Evolutionary conservation across 805 yeast genomes (phyloP), one percentile per base, ranked within the genome.

Genomic region (Yarrowia sp.): DNA sequence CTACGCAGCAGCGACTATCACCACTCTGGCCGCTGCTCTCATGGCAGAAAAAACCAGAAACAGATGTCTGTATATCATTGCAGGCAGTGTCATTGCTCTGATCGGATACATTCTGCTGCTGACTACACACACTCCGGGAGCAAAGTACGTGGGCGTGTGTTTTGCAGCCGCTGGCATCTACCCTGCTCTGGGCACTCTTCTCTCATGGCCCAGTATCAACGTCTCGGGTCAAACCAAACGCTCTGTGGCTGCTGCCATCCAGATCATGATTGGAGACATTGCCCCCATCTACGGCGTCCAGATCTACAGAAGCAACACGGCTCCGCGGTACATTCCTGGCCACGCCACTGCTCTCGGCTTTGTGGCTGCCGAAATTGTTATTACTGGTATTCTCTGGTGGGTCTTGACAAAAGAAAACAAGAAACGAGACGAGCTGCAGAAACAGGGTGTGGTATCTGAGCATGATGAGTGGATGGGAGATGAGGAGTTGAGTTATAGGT

Each of bases 61-160:
- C n/a, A 66, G 72, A 53, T 71, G 75, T 17, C 12, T 69, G 1
- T 70, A 78, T 19, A 76, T 76, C 74, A 72, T 77, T 7, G 72
- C 74, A 5, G 83, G 83, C 1, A 76, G 74, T 68, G 70, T 72
- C 13, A 70, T 83, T 39, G 86, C 85, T 4, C 77, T 86, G 52
- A 58, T 58, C 19, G 65, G 65, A 4, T 58, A 58, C 42, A 58
- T 58, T 19, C 14, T 58, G 0, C 34, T 58, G 2, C 34, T 58
- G 6, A 58, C 65, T 1, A 34, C 52, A 9, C 40, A 43, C 9
- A 42, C 52, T 3, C 7, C 65, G 1, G 65, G 65, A 0, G 65
- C 65, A 1, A 58, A 58, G 38, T 58, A 58, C 42, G 65, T 43
- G 3, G 65, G 65, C 1, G 65, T 58, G 9, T 58, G 49, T 30